Base-by-base conservation (phyloP, 1,139 yeast species). In the Scheffersomyces titani region DNA sequence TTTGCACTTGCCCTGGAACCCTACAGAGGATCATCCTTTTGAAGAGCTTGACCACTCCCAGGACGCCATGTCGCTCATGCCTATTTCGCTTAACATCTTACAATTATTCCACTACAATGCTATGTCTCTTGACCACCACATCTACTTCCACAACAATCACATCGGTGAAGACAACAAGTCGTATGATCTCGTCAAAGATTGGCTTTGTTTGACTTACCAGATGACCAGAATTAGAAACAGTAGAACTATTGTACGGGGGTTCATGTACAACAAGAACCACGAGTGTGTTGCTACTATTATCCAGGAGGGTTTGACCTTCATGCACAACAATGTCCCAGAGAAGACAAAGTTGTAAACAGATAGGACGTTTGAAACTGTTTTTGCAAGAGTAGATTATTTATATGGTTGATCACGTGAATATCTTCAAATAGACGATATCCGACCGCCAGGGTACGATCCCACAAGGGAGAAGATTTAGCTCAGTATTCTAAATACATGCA, bases 81-180 rank as follows among this genome's bases (percentile, higher is more conserved):
- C 68, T n/a, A 56, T 63, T 5, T 72, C 82, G 9, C 64, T 79
- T 52, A 80, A 80, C 59, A 72, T 73, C 6, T 59, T 78, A 50
- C 84, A 80, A 57, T 54, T 79, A 16, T 77, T 71, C 62, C 84
- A 80, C 61, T 80, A 79, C 65, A 76, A 76, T 58, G 83, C 83
- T 44, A 79, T 80, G 83, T 77, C 82, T 3, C 65, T 80, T 47
- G 83, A 79, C 60, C 84, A 80, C 61, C 83, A 79, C 59, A 70
- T 80, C 21, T 79, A 79, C 61, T 80, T 80, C 64, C 83, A 79
- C 54, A 59, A 59, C 44, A 73, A 71, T 52, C 70, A 72, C 19
- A 64, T 65, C 57, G 68, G 68, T 7, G 58, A 58, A 22, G 69
- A 65, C 3, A 57, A 61, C 9, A 19, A n/a, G 47, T 66, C 68